Evolutionary conservation across 2,329 filamentous ascomycete genomes (phyloP).

Genomic region (Neurospora sp.): DNA sequence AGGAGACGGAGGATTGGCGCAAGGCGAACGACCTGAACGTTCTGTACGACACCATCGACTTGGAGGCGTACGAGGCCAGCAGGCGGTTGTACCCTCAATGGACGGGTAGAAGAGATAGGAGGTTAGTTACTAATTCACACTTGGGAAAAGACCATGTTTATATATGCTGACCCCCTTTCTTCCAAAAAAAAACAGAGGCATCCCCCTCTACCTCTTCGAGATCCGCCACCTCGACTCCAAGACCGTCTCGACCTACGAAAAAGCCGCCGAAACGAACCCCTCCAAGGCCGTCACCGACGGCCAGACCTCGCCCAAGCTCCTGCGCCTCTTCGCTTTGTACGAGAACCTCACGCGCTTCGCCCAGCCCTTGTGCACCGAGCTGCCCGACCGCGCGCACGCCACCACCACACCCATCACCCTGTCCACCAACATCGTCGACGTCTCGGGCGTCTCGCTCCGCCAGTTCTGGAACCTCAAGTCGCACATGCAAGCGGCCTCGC

Average conservation of each 20-base stretch:
- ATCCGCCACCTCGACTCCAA: conserved; percentile 76
- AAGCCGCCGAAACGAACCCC: conserved; percentile 46
- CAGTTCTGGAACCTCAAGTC: conserved; percentile 93
- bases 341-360: conserved; percentile 85
- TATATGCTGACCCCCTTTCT: background rate
- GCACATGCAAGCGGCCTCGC: conserved; percentile 89
- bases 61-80: conserved; percentile 74
- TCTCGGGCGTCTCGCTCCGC: conserved; percentile 75
- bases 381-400: conserved; percentile 60
- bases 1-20: conserved; percentile 82
- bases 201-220: conserved; percentile 86
- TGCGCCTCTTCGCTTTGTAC: conserved; percentile 86
- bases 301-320: conserved; percentile 62
- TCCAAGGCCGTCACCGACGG: conserved; percentile 55
- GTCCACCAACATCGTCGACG: conserved; percentile 91
- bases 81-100: conserved; percentile 84
- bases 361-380: conserved; percentile 72
- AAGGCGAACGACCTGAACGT: conserved; percentile 66
- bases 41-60: conserved; percentile 78
- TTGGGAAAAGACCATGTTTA: background rate
- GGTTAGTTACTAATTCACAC: conserved; percentile 18
- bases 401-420: conserved; percentile 75
- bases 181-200: conserved; percentile 48
- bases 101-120: conserved; percentile 78
- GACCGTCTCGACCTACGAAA: conserved; percentile 70